Conservation (phyloP, 495 filamentous ascomycete species). For the Pseudomonodictys pantanalensis region DNA sequence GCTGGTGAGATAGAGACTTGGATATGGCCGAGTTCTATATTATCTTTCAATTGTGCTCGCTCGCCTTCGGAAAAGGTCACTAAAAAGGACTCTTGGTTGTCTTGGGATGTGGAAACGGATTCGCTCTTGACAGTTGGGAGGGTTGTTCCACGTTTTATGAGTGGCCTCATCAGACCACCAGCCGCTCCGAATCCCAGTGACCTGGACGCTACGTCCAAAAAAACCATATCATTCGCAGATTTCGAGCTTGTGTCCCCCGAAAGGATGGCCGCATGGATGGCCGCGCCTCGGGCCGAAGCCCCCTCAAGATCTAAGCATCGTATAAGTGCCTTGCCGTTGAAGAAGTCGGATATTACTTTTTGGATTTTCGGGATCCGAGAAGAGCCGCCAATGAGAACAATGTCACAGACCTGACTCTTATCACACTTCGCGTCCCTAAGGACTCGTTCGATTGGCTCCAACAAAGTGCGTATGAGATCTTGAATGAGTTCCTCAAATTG, state of each 20-base stretch:
- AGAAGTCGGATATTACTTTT: conserved; percentile 97
- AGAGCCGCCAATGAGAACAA: conserved; percentile 96
- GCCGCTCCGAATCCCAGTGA: neutral
- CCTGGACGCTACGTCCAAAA: neutral
- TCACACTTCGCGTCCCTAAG: conserved; percentile 93
- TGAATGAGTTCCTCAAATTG: conserved; percentile 99
- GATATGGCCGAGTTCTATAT: neutral
- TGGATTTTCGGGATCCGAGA: conserved; percentile 99
- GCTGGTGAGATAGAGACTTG: neutral
- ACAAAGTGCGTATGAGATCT: conserved; percentile 91
- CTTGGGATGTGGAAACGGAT: neutral
- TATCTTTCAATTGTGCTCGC: neutral
- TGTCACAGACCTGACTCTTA: conserved; percentile 94
- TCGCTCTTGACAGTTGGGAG: neutral
- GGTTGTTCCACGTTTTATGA: neutral
- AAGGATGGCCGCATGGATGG: conserved; percentile 97
- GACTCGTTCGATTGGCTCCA: conserved; percentile 98
- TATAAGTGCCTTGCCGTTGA: conserved; percentile 99
- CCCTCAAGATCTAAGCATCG: conserved; percentile 99
- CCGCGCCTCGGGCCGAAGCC: conserved; percentile 98
- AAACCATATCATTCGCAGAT: neutral
- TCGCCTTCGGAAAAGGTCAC: neutral
- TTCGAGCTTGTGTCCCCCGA: conserved; percentile 69
- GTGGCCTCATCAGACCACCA: neutral
- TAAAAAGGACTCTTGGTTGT: neutral